Base-by-base conservation (phyloP, 2,329 filamentous ascomycete genomes). In the Venturia carpophila region DNA sequence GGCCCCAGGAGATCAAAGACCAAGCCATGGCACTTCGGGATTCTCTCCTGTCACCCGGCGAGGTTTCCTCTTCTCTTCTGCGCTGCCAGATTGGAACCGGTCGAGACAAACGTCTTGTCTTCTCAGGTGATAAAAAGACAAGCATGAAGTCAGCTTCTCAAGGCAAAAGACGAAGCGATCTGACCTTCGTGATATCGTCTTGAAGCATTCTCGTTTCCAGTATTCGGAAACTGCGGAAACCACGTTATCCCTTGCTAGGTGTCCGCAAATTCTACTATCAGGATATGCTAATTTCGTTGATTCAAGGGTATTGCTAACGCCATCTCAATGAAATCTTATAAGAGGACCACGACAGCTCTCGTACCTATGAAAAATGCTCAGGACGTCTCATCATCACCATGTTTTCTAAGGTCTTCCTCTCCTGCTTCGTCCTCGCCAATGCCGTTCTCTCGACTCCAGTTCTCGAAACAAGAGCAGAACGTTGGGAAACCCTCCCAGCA, bases 401-500 rank as follows among this genome's bases (percentile, higher is more conserved):
- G 52, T 58, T 58, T 6, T 34, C 52, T 15, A 37, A 37, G 19
- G 19, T 7, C 5, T 37, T 52, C 21, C 21, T 58, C 17, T 37
- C 52, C 11, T 58, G 52, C 52, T 58, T 58, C 30, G 10, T 37
- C 2, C 27, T 58, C 52, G 52, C 52, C 11, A 21, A 24, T 19
- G 21, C 52, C 30, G 30, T 24, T 13, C 30, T 58, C 9, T 37
- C 52, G 13, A 37, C 52, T 37, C 52, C 27, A 37, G n/a, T 37
- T 7, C 52, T 58, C 5, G 52, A 58, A n/a, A 37, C 52, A 0
- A 34, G 52, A 58, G 52, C 52, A 58, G 17, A 58, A n/a, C 27
- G 30, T 10, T 66, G 65, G 65, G 58, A 63, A 19, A 75, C 73
- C 3, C 74, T 79, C 1, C 77, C 77, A 1, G 43, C 72, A 0